Evolutionary conservation across 2,329 filamentous ascomycete genomes (phyloP), one percentile per base, ranked within the genome.

Genomic region (Fusarium brevicatenulatum): DNA sequence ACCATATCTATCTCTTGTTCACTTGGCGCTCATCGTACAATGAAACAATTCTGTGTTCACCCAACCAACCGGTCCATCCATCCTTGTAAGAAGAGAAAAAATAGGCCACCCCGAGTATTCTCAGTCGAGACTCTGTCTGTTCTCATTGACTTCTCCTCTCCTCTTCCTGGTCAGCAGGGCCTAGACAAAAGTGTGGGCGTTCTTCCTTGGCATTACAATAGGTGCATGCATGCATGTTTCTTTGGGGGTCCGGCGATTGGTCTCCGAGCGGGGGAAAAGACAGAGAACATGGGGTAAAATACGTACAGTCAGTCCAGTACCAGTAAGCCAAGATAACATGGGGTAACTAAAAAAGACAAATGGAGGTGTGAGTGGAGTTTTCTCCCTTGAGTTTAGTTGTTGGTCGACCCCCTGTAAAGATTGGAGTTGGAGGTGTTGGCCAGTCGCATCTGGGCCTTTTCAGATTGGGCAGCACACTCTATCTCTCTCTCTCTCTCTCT

Each of bases 201-300:
- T 42, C 6, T 40, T 23, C 6, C 62, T 72, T 63, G 69, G 66
- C 61, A 71, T 36, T 32, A 32, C 46, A 42, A 4, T 15, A 47
- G 25, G 19, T 28, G 43, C n/a, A 28, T 28, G 43, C n/a, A 37
- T 28, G 43, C 30, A 37, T 40, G 47, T 59, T 53, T 70, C 58
- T 75, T 68, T 69, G 57, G 74, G 67, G 72, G 74, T 47, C n/a
- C 68, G 67, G 70, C 72, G 40, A 76, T 73, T 67, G 66, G 72
- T 57, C 55, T 76, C 66, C 53, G 64, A 65, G 63, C 65, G 66
- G 69, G 63, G 61, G 61, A 54, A 52, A 30, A 49, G 28, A 46
- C 39, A 25, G 40, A 49, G 37, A 68, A 61, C 71, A 73, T 70
- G 58, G 66, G 59, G 62, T 68, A 70, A 59, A 18, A 34, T 66